These are phyloP conservation scores for Allomyces macrogynus DNA, from an alignment of 192 early-diverging fungal genomes.

Conservation along the genomic window DNA sequence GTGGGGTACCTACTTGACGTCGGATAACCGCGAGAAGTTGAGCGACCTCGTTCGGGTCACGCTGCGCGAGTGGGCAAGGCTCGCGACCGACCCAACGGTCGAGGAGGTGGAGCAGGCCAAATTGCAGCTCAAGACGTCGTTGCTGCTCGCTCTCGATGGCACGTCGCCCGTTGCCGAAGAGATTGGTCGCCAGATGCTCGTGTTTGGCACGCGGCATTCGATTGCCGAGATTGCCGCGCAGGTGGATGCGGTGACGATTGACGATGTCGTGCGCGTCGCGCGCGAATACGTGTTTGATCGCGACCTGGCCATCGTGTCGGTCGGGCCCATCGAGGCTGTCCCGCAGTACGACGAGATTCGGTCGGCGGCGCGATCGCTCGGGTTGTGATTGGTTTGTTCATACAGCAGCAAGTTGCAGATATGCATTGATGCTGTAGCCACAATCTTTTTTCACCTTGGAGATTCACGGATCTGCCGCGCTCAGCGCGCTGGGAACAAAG, in stretches of 20 bases:
- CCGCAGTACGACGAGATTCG: not conserved
- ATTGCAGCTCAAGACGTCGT: constrained; percentile 90
- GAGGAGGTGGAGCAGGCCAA: constrained; percentile 91
- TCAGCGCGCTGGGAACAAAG: no score
- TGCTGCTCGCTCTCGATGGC: constrained; percentile 79
- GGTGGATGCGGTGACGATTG: constrained; percentile 65
- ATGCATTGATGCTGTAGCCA: no score
- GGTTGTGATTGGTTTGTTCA: not conserved
- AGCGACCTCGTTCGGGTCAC: constrained; percentile 77
- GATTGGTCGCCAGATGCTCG: constrained; percentile 90
- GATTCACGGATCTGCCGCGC: no score
- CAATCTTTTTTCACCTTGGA: no score
- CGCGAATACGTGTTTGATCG: constrained; percentile 73
- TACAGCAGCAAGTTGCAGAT: no score
- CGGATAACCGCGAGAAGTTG: constrained; percentile 57
- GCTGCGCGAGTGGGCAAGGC: constrained; percentile 80
- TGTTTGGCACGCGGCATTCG: constrained; percentile 71
- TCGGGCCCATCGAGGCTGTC: constrained; percentile 34
- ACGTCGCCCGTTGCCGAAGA: constrained; percentile 90
- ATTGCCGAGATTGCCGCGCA: constrained; percentile 72
- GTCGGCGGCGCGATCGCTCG: not conserved
- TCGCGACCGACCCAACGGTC: constrained; percentile 63
- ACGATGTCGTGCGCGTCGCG: constrained; percentile 70
- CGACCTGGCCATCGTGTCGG: constrained; percentile 61
- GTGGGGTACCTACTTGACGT: constrained; percentile 85